Conservation (phyloP, 1,139 yeast species). For the Blastobotrys apis region DNA sequence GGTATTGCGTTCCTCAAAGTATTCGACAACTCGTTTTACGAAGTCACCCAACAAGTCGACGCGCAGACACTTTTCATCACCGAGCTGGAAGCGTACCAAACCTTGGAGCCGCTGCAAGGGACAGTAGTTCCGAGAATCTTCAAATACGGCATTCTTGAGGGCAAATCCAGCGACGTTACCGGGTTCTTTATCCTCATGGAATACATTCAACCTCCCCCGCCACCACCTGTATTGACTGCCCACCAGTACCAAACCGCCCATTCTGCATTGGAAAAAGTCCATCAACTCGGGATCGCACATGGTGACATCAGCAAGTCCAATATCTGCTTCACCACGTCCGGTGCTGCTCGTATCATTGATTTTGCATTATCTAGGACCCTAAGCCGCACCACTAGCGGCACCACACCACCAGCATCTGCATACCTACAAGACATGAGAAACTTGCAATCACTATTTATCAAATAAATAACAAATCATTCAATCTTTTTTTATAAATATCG, state of each 20-base stretch:
- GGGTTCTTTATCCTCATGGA: slow-evolving; percentile 6
- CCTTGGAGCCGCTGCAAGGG: slow-evolving; percentile 8
- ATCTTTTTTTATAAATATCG: not conserved
- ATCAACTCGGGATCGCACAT: slow-evolving; percentile 6
- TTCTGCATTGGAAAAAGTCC: slow-evolving; percentile 6
- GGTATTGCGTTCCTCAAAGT: slow-evolving; percentile 9
- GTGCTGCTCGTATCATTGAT: slow-evolving; percentile 4
- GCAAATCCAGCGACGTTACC: not conserved
- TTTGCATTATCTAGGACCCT: slow-evolving; percentile 3
- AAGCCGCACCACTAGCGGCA: slow-evolving; percentile 1
- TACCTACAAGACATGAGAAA: not conserved
- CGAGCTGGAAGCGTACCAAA: slow-evolving; percentile 4
- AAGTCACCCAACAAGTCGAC: not conserved
- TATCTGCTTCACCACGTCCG: not conserved
- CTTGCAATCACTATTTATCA: not conserved
- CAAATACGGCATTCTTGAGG: slow-evolving; percentile 1
- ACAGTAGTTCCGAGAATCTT: slow-evolving; percentile 2
- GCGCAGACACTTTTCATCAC: slow-evolving; percentile 1
- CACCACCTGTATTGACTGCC: not conserved
- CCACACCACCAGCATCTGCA: not conserved
- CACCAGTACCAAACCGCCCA: not conserved
- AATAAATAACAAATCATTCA: not conserved
- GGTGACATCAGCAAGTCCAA: slow-evolving; percentile 3
- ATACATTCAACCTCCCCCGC: not conserved
- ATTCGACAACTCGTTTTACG: slow-evolving; percentile 7